Evolutionary conservation across 2,329 filamentous ascomycete species (phyloP).

Genomic region (Penicillium sp.): DNA sequence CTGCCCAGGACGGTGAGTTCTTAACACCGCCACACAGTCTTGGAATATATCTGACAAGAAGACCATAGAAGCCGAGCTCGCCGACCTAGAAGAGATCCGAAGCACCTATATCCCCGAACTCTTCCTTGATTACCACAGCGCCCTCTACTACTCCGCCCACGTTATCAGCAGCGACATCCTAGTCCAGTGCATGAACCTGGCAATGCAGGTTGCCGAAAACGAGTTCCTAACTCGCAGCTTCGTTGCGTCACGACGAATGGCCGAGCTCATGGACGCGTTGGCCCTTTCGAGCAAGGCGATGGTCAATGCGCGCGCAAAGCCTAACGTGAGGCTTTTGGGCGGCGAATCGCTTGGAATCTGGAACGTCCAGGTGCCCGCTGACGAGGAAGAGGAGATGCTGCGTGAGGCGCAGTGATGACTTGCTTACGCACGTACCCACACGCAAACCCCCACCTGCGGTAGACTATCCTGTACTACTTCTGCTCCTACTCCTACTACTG

Average conservation of each 20-base stretch:
- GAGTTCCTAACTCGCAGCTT: slow-evolving; percentile 71
- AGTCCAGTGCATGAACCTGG: slow-evolving; percentile 85
- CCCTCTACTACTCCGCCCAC: slow-evolving; percentile 78
- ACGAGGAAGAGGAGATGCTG: slow-evolving; percentile 30
- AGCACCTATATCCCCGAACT: slow-evolving; percentile 83
- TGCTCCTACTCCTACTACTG: neutral
- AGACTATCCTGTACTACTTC: neutral
- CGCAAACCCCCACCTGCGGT: neutral
- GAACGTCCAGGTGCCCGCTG: slow-evolving; percentile 38
- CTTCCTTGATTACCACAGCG: slow-evolving; percentile 80
- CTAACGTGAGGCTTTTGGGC: slow-evolving; percentile 45
- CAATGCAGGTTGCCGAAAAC: slow-evolving; percentile 73
- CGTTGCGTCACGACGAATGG: slow-evolving; percentile 68
- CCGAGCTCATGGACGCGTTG: slow-evolving; percentile 76
- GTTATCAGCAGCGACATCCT: slow-evolving; percentile 76
- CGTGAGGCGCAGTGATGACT: slow-evolving; percentile 14
- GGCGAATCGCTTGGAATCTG: slow-evolving; percentile 46
- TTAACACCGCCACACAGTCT: neutral
- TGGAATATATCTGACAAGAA: slow-evolving; percentile 19
- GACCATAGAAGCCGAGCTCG: slow-evolving; percentile 58
- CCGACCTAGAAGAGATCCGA: slow-evolving; percentile 69
- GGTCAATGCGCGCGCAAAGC: slow-evolving; percentile 55
- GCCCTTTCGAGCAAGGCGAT: slow-evolving; percentile 77
- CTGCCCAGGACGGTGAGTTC: slow-evolving; percentile 60
- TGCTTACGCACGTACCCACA: slow-evolving; percentile 2